phyloP scores from a whole-genome alignment of 2,329 filamentous ascomycete genomes.

The Fusarium hostae region DNA sequence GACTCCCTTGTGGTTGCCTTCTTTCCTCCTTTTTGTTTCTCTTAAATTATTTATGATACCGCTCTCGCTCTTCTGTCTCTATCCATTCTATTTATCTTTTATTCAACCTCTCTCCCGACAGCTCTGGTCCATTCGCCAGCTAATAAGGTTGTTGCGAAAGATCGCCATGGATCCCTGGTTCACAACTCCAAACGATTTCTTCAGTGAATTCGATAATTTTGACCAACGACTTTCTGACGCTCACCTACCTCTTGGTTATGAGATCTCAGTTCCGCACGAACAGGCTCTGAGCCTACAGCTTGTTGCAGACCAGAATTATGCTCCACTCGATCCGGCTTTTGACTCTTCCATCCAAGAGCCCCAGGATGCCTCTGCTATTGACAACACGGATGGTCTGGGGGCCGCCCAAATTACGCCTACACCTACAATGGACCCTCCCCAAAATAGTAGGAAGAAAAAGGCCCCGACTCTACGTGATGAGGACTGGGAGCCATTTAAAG shows the following conservation, averaged over 20 bases:
- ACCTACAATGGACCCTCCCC: neutral
- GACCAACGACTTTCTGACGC: neutral
- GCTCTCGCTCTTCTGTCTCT: neutral
- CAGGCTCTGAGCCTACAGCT: neutral
- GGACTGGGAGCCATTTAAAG: slow-evolving; percentile 1
- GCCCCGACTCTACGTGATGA: neutral
- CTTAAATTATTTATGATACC: neutral
- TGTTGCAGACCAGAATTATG: neutral
- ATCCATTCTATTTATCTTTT: neutral
- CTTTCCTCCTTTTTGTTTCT: neutral
- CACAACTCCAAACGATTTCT: neutral
- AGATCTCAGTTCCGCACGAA: neutral
- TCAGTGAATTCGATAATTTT: neutral
- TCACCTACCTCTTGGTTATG: rapidly evolving
- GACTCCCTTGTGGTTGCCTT: neutral
- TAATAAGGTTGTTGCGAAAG: neutral
- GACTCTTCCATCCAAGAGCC: rapidly evolving
- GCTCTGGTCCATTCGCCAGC: neutral
- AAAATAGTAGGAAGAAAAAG: neutral
- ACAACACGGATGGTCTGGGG: neutral
- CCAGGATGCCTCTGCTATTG: rapidly evolving
- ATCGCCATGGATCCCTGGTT: neutral
- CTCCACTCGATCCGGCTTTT: rapidly evolving
- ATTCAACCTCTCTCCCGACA: rapidly evolving
- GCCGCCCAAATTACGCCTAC: neutral